Base-by-base conservation (phyloP, 495 filamentous ascomycete genomes). In the Penicillium coffeae region DNA sequence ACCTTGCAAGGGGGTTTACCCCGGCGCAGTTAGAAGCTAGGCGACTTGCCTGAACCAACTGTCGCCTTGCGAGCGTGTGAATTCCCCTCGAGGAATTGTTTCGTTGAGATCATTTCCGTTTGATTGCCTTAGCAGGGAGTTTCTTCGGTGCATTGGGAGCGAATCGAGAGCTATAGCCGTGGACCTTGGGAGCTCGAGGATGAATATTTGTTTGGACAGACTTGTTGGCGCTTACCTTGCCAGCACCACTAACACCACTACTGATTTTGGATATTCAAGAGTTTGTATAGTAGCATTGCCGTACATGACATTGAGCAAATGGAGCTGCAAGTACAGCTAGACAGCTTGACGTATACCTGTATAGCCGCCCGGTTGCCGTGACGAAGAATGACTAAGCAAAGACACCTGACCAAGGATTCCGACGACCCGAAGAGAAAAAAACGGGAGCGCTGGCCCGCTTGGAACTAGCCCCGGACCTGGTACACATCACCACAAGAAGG, bases 361-460 rank as follows among this genome's bases (percentile, higher is more conserved):
- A 43, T 34, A 41, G 15, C 15, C 33, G 12, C 19, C 32, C 46
- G 50, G 64, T 68, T 70, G 66, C 69, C 58, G 60, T 64, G 62
- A 69, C 63, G 64, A 70, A 69, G 53, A 52, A 52, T 53, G 60
- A 44, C 46, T 72, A 64, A 70, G 59, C 62, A 42, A n/a, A 59
- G 48, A 58, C 55, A 66, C 52, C 51, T 63, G 60, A 63, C 55
- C 41, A 45, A 36, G 47, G 46, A 55, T 66, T 63, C 69, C 68
- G 67, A 55, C 56, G 64, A 67, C 60, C 69, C 68, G 69, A 71
- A 66, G 65, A 63, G 58, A 60, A 63, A 70, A 66, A 69, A 69
- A 58, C 59, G 55, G 58, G 59, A 69, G 60, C 47, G 50, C 52
- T 60, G 69, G 52, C 56, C 66, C 60, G 64, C 60, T 30, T 30